These are phyloP conservation scores for Talaromyces ruber DNA, from an alignment of 495 filamentous ascomycete species.

Conservation along the genomic window DNA sequence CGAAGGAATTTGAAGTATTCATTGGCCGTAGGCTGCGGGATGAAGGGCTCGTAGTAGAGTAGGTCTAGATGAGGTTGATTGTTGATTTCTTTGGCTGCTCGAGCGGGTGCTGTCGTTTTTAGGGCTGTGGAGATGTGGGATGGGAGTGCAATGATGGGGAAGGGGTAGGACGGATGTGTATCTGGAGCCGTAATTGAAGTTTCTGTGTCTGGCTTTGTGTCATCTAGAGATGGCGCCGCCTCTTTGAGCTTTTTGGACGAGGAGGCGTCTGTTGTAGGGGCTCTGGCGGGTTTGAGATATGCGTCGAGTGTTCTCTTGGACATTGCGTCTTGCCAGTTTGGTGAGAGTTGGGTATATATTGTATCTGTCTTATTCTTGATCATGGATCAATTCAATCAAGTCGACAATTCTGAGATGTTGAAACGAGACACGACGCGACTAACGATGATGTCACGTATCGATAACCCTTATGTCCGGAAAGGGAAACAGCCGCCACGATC, in stretches of 20 bases:
- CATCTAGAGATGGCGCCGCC: background rate
- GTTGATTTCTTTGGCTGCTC: slow-evolving; percentile 28
- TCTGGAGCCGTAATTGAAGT: background rate
- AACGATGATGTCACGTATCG: background rate
- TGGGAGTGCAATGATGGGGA: slow-evolving; percentile 49
- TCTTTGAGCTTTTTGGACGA: slow-evolving; percentile 5
- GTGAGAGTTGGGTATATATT: background rate
- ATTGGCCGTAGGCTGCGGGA: slow-evolving; percentile 38
- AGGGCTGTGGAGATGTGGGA: slow-evolving; percentile 27
- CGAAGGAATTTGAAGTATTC: slow-evolving; percentile 60
- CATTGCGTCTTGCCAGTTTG: background rate
- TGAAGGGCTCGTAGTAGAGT: slow-evolving; percentile 59
- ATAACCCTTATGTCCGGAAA: background rate
- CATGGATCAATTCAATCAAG: background rate
- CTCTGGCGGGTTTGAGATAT: background rate
- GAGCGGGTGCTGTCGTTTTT: slow-evolving; percentile 17
- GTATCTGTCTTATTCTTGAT: background rate
- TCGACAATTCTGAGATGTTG: background rate
- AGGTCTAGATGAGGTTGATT: slow-evolving; percentile 59
- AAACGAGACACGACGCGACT: background rate
- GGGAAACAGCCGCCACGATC: background rate
- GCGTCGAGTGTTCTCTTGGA: slow-evolving; percentile 6
- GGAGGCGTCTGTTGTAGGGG: background rate
- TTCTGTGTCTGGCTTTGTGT: background rate
- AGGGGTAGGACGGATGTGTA: slow-evolving; percentile 52